A percentile compares a stretch with the other conserved stretches of the same genome.
phyloP scores from a whole-genome alignment of 768 basidiomycete genomes.

The Boletales sp. region DNA sequence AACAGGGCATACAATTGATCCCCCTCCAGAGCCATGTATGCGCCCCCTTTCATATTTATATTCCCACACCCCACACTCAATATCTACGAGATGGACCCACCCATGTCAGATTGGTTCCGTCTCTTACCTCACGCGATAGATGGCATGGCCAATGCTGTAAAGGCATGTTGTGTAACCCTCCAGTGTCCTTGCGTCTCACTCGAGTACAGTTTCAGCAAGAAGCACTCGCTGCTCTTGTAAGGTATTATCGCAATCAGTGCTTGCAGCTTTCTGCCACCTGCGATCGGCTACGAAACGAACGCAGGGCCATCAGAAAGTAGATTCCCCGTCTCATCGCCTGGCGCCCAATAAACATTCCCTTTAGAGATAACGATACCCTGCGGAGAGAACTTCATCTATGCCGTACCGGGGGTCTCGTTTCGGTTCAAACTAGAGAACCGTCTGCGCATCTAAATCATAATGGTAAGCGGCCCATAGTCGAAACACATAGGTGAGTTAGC shows the following conservation, averaged over 20 bases:
- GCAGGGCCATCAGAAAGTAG: constrained; percentile 52
- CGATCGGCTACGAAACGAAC: constrained; percentile 36
- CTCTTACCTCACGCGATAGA: constrained; percentile 61
- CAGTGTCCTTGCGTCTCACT: background rate
- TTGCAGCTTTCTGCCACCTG: constrained; percentile 40
- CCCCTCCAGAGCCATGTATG: constrained; percentile 73
- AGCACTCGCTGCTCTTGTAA: constrained; percentile 63
- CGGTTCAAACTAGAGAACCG: constrained; percentile 27
- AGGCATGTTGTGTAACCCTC: constrained; percentile 39
- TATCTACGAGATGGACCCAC: constrained; percentile 62
- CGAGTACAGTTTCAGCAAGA: constrained; percentile 71
- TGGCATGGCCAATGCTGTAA: constrained; percentile 59
- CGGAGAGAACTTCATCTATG: constrained; percentile 47
- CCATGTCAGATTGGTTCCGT: constrained; percentile 82
- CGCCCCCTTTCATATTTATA: background rate
- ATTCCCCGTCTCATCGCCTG: constrained; percentile 5
- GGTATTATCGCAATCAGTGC: constrained; percentile 56
- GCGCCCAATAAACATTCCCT: constrained; percentile 5
- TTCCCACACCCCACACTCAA: background rate
- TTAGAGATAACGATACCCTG: constrained; percentile 50
- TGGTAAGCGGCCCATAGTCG: constrained; percentile 61
- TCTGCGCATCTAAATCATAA: constrained; percentile 48
- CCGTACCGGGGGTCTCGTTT: constrained; percentile 32
- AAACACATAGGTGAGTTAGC: constrained; percentile 39
- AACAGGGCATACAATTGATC: constrained; percentile 59